phyloP scores from a whole-genome alignment of 306 rosid genomes.

The Calophaca sinica region DNA sequence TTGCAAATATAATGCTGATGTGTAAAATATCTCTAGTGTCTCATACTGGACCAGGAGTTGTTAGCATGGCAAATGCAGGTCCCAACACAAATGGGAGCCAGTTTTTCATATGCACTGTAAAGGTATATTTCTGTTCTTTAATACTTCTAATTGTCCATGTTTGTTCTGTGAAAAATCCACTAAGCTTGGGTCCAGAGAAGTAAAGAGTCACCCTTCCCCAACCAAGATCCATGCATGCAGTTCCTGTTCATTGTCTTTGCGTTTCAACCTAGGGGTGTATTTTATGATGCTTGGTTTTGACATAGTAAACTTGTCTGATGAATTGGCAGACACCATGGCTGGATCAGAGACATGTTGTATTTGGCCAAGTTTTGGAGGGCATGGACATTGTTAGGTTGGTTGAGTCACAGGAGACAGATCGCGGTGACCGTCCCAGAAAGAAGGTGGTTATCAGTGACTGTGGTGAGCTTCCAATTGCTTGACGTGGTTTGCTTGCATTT shows the following conservation, averaged over 20 bases:
- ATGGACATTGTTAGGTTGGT: slow-evolving; percentile 76
- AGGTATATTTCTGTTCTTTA: slow-evolving; percentile 59
- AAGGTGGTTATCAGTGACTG: slow-evolving; percentile 81
- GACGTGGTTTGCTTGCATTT: slow-evolving; percentile 32
- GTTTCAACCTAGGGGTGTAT: slow-evolving; percentile 21
- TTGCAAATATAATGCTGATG: slow-evolving; percentile 39
- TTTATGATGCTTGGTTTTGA: slow-evolving; percentile 29
- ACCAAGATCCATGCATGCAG: not conserved
- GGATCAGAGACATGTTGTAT: slow-evolving; percentile 93
- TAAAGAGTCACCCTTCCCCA: slow-evolving; percentile 11
- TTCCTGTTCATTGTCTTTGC: not conserved
- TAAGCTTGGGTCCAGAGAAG: not conserved
- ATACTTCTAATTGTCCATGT: slow-evolving; percentile 24
- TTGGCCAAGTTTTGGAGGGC: slow-evolving; percentile 99
- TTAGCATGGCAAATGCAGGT: slow-evolving; percentile 99
- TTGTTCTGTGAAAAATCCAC: slow-evolving; percentile 1
- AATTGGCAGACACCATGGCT: slow-evolving; percentile 90
- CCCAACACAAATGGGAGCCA: slow-evolving; percentile 99
- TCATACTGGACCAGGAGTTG: slow-evolving; percentile 84
- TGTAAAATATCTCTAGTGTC: slow-evolving; percentile 61
- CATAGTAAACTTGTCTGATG: slow-evolving; percentile 33
- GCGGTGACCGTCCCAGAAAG: slow-evolving; percentile 95
- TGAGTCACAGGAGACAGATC: slow-evolving; percentile 87
- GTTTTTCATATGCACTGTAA: slow-evolving; percentile 93
- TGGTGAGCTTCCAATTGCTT: slow-evolving; percentile 89